A percentile compares a stretch with the other conserved stretches of the same genome.
phyloP scores from a whole-genome alignment of 257 asterid species.

The Penstemon eatonii region DNA sequence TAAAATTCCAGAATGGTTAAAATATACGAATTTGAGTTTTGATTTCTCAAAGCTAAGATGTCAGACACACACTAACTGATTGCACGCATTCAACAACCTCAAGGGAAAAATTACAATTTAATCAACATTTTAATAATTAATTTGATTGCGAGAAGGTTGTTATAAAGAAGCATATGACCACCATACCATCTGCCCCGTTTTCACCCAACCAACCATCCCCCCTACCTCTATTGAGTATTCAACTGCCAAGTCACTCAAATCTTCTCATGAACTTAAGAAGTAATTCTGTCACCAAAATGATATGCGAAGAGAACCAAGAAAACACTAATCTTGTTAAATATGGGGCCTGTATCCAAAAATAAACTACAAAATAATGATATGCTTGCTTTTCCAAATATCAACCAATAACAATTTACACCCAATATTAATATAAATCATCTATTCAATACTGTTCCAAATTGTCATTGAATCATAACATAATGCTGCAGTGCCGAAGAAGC shows the following conservation, averaged over 20 bases:
- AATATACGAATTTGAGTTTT: not conserved
- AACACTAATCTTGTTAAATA: conserved; percentile 9
- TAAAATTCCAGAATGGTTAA: not conserved
- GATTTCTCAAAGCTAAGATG: not conserved
- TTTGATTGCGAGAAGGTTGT: conserved; percentile 1
- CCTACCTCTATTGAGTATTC: conserved; percentile 89
- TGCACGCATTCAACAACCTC: not conserved
- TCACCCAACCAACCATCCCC: conserved; percentile 99
- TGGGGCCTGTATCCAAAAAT: conserved; percentile 5
- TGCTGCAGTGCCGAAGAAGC: conserved; percentile 53
- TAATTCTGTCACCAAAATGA: conserved; percentile 31
- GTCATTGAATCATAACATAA: too few relatives aligned
- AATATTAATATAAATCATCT: too few relatives aligned
- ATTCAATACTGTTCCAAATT: too few relatives aligned
- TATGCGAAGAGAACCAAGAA: conserved; percentile 16
- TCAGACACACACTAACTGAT: not conserved
- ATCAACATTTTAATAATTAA: not conserved
- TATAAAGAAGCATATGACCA: conserved; percentile 25
- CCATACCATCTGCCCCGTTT: conserved; percentile 96
- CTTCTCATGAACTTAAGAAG: conserved; percentile 72
- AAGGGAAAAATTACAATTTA: not conserved
- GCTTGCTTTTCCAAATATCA: conserved; percentile 2
- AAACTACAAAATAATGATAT: conserved; percentile 6
- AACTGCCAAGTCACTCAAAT: conserved; percentile 88
- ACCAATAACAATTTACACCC: conserved; percentile 7